Evolutionary conservation across 164 flowering plant species (phyloP), one percentile per base, ranked within the genome.

Genomic region (Liriodendron chinense): DNA sequence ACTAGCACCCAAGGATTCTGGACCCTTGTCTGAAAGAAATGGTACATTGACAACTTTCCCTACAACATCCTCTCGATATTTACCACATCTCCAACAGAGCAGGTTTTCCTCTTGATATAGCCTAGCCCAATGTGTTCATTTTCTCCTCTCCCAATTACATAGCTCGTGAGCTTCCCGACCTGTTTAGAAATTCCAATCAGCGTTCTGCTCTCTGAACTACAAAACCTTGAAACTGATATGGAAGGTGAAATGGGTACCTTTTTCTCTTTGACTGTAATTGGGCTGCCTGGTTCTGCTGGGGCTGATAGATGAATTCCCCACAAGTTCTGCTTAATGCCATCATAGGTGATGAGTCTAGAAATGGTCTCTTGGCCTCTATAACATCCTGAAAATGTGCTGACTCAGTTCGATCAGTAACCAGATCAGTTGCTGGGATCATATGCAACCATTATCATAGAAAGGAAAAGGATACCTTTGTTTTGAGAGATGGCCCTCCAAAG

Each of bases 331-430:
- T 94, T 94, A 71, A 92, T 82, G 71, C 98, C 98, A 81, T 91
- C 93, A 65, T 92, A 94, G 20, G 97, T 92, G 74, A 92, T 78
- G 68, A 94, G 92, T 75, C 98, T 85, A 75, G 97, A 65, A 69
- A 94, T 86, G 13, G 98, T 94, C 78, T 94, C 98, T 78, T 94
- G 98, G 68, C 96, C 98, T 82, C 92, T 91, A 80, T 94, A 94
- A 74, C 97, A 94, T 49, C 98, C 98, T 91, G 82, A 68, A 14
- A 69, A 83, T 48, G 22, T 62, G 21, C 23, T 6, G 59, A 47
- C 13, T 63, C 47, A 22, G 22, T 5, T 23, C 3, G 23, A 76
- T 71, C 5, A 68, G 70, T 43, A 28, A 25, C 3, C 9, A 0
- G 22, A 59, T 4, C 48, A 68, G 62, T 70, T n/a, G 7, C 18